Conservation (phyloP, 495 filamentous ascomycete genomes). For the Apodospora peruviana region DNA sequence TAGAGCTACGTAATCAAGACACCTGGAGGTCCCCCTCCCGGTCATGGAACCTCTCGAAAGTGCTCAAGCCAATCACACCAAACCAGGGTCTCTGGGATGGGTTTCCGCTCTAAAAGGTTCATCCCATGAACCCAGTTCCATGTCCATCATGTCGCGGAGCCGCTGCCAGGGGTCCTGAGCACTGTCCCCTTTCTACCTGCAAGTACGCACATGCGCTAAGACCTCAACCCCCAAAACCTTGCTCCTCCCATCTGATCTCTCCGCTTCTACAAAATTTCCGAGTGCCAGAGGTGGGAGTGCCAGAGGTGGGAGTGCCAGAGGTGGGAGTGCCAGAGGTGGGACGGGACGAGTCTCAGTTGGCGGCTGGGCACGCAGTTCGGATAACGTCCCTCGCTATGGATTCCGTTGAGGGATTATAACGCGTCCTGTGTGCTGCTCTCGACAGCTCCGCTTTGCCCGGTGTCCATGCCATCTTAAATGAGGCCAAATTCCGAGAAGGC, state of each 20-base stretch:
- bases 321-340: no score
- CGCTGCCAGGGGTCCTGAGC: conserved; percentile 6
- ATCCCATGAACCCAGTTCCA: conserved; percentile 1
- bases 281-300: conserved; percentile 4
- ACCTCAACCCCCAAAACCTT: background rate
- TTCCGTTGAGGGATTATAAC: no score
- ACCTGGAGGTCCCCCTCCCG: background rate
- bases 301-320: background rate
- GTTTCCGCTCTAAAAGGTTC: background rate
- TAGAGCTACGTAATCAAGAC: background rate
- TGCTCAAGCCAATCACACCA: background rate
- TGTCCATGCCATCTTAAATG: no score
- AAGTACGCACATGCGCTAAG: conserved; percentile 1
- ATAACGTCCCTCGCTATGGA: no score
- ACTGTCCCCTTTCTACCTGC: background rate
- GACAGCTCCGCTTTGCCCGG: no score
- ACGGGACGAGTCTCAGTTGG: no score
- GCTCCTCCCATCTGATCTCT: conserved; percentile 17
- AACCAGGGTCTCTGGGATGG: background rate
- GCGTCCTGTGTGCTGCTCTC: no score
- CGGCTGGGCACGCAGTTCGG: no score
- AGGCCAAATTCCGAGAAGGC: no score
- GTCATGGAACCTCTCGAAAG: background rate
- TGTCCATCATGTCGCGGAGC: conserved; percentile 5
- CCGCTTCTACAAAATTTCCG: conserved; percentile 15